Conservation (phyloP, 2,329 filamentous ascomycete genomes). For the Xylariales sp. region DNA sequence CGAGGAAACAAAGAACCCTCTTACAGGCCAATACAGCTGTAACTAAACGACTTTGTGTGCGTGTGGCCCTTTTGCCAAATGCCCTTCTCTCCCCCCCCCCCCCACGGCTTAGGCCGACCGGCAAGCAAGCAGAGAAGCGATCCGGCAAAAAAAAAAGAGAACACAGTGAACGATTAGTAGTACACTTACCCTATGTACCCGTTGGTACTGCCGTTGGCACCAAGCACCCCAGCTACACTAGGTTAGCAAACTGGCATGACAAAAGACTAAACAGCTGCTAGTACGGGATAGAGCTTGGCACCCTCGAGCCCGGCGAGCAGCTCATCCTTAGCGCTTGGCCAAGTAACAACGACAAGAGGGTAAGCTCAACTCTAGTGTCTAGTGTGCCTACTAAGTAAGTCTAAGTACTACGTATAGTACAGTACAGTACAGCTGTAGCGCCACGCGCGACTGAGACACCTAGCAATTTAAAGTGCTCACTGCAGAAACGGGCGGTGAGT, state of each 20-base stretch:
- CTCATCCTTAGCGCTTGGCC: conserved; percentile 9
- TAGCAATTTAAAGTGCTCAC: conserved; percentile 36
- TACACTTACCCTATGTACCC: too few relatives aligned
- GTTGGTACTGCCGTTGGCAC: background rate
- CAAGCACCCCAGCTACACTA: background rate
- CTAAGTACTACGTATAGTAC: too few relatives aligned
- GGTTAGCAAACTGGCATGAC: conserved; percentile 10
- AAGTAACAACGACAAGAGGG: background rate
- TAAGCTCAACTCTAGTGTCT: background rate
- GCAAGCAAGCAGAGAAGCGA: conserved; percentile 8
- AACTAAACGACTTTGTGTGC: too few relatives aligned
- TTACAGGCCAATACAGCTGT: too few relatives aligned
- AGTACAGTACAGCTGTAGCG: background rate
- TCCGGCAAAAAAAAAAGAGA: background rate
- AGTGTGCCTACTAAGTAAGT: too few relatives aligned
- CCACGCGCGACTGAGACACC: background rate
- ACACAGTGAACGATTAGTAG: background rate
- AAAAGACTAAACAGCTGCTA: background rate
- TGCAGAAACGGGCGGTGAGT: conserved; percentile 37
- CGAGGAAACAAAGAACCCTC: background rate
- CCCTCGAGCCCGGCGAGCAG: background rate
- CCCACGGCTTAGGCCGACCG: conserved; percentile 6
- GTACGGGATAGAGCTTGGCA: conserved; percentile 10
- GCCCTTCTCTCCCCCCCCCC: too few relatives aligned
- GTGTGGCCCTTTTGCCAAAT: too few relatives aligned